Evolutionary conservation across 176 grass and related monocot genomes (phyloP).

Genomic region (Cymbopogon citratus): DNA sequence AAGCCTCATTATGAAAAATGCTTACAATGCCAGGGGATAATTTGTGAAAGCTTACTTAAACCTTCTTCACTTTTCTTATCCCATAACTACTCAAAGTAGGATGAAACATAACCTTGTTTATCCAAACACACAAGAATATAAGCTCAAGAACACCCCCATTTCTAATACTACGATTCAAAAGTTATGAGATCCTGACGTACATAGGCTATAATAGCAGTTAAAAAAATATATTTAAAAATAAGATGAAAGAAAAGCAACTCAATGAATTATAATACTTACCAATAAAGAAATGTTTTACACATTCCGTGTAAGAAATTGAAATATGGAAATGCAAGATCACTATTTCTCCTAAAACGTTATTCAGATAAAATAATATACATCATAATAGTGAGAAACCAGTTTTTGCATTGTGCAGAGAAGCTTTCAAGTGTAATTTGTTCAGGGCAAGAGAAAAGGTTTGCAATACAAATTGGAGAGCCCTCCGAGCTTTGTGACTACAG

Average conservation of each 20-base stretch:
- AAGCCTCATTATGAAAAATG: background rate
- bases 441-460: constrained; percentile 5
- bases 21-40: too few relatives aligned
- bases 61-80: background rate
- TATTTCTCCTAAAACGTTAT: background rate
- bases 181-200: background rate
- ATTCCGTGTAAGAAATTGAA: background rate
- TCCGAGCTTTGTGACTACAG: background rate
- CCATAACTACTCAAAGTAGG: background rate
- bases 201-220: background rate
- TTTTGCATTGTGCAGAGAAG: background rate
- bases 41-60: background rate
- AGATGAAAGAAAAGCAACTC: background rate
- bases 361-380: background rate
- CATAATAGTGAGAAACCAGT: background rate
- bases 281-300: background rate
- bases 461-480: background rate
- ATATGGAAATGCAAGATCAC: background rate
- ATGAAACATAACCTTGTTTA: background rate
- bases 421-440: background rate
- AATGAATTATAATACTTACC: background rate
- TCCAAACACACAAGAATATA: background rate
- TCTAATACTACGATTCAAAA: background rate
- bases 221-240: background rate
- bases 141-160: background rate